A percentile compares a stretch with the other conserved stretches of the same genome.
phyloP scores from a whole-genome alignment of 192 early-diverging fungal species.

The Coemansia sp. region DNA sequence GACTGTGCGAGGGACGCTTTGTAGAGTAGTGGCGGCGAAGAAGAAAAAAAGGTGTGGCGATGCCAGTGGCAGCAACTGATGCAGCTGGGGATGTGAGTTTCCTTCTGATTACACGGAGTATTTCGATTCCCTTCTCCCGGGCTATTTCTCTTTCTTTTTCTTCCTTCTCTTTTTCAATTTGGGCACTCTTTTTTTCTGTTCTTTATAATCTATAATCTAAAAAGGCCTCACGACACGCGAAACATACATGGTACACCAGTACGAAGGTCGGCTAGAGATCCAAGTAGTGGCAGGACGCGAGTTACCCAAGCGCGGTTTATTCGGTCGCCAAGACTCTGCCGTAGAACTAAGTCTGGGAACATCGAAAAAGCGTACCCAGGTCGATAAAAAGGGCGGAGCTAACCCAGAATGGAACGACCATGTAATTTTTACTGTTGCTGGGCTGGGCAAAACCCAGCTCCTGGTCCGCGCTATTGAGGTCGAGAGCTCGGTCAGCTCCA shows the following conservation, averaged over 20 bases:
- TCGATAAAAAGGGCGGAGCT: slow-evolving; percentile 55
- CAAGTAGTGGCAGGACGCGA: slow-evolving; percentile 52
- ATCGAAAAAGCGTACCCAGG: slow-evolving; percentile 45
- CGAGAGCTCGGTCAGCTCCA: slow-evolving; percentile 36
- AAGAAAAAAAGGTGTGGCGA: neutral
- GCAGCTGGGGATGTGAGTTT: neutral
- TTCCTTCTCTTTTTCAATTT: neutral
- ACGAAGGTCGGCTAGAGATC: slow-evolving; percentile 49
- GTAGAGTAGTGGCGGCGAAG: neutral
- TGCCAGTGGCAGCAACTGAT: neutral
- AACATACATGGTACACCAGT: slow-evolving; percentile 5
- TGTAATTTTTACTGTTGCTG: slow-evolving; percentile 37
- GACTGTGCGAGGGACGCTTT: neutral
- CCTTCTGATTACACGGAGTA: slow-evolving; percentile 3
- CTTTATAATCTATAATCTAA: neutral
- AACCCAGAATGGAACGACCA: slow-evolving; percentile 55
- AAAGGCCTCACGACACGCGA: neutral
- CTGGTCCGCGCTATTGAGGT: slow-evolving; percentile 42
- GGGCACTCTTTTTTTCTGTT: neutral
- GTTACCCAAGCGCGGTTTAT: slow-evolving; percentile 41
- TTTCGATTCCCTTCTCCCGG: neutral
- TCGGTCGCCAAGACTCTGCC: slow-evolving; percentile 50
- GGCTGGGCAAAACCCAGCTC: slow-evolving; percentile 47
- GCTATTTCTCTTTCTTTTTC: slow-evolving; percentile 3
- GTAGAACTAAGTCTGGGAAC: slow-evolving; percentile 49